Percentiles rank a stretch among this genome's conserved stretches.
These are phyloP conservation scores for Baudoinia panamericana DNA, from an alignment of 495 filamentous ascomycete species.

Conservation along the genomic window DNA sequence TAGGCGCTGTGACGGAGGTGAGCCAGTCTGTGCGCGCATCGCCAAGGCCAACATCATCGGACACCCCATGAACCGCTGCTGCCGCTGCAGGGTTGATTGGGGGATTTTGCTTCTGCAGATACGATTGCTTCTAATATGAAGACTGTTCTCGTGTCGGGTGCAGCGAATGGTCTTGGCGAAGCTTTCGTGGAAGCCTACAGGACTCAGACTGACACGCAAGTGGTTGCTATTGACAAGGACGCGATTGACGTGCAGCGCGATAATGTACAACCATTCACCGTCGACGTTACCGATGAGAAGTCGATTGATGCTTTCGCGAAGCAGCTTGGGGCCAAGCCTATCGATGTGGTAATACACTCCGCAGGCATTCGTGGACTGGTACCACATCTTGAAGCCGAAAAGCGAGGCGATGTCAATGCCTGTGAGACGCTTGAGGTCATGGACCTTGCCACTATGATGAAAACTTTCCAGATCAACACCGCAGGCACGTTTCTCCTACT, in stretches of 20 bases:
- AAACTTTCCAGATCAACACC: slow-evolving; percentile 27
- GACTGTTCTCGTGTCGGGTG: slow-evolving; percentile 20
- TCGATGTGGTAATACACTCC: slow-evolving; percentile 28
- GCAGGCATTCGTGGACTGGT: slow-evolving; percentile 31
- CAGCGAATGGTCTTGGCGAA: slow-evolving; percentile 21
- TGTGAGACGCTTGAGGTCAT: slow-evolving; percentile 28
- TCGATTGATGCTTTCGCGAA: slow-evolving; percentile 13
- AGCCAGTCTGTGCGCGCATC: too few species aligned
- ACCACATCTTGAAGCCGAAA: slow-evolving; percentile 13
- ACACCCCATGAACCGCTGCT: too few species aligned
- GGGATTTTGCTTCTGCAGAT: too few species aligned
- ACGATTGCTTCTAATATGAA: too few species aligned
- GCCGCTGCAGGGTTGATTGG: too few species aligned
- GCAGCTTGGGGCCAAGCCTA: slow-evolving; percentile 10
- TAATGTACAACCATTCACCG: slow-evolving; percentile 10
- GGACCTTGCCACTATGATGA: slow-evolving; percentile 22
- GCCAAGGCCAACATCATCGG: too few species aligned
- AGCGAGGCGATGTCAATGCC: slow-evolving; percentile 21
- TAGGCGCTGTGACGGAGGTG: too few species aligned
- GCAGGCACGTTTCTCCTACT: slow-evolving; percentile 26
- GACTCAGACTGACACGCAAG: not conserved
- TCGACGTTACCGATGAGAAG: slow-evolving; percentile 9
- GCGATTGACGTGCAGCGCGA: slow-evolving; percentile 1
- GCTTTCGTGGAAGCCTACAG: slow-evolving; percentile 19
- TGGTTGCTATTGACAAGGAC: slow-evolving; percentile 16